Conservation (phyloP, 129 eudicot genomes). For the Artemisia annua region DNA sequence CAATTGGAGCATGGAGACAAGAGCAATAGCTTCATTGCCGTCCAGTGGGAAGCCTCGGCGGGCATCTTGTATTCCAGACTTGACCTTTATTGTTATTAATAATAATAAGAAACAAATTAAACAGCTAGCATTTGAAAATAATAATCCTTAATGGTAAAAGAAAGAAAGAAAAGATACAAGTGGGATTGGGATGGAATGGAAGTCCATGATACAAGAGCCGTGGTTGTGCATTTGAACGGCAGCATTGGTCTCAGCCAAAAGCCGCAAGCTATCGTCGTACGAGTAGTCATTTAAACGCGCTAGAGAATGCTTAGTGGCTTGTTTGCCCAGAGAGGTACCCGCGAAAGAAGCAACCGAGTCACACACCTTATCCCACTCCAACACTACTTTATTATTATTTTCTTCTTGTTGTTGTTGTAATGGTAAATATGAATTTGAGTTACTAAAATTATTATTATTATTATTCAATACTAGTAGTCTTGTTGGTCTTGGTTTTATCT, state of each 20-base stretch:
- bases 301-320: slow-evolving; percentile 57
- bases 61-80: slow-evolving; percentile 63
- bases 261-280: slow-evolving; percentile 62
- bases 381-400: slow-evolving; percentile 2
- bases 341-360: slow-evolving; percentile 90
- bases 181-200: slow-evolving; percentile 45
- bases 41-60: slow-evolving; percentile 55
- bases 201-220: slow-evolving; percentile 65
- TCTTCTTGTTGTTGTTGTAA: no score
- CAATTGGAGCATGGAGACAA: slow-evolving; percentile 50
- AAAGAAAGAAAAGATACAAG: slow-evolving; percentile 40
- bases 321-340: slow-evolving; percentile 73
- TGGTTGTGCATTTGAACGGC: slow-evolving; percentile 86
- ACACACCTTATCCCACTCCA: slow-evolving; percentile 88
- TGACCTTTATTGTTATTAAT: slow-evolving; percentile 46
- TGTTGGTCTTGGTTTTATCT: no score
- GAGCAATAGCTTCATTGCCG: slow-evolving; percentile 73
- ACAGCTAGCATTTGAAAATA: background rate
- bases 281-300: background rate
- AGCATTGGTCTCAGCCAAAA: slow-evolving; percentile 77
- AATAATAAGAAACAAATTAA: background rate
- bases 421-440: no score
- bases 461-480: no score
- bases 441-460: no score
- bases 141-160: background rate